Percentiles rank a stretch among this genome's conserved stretches.
These are phyloP conservation scores for Neocucurbitaria cava DNA, from an alignment of 2,329 filamentous ascomycete genomes.

Conservation along the genomic window DNA sequence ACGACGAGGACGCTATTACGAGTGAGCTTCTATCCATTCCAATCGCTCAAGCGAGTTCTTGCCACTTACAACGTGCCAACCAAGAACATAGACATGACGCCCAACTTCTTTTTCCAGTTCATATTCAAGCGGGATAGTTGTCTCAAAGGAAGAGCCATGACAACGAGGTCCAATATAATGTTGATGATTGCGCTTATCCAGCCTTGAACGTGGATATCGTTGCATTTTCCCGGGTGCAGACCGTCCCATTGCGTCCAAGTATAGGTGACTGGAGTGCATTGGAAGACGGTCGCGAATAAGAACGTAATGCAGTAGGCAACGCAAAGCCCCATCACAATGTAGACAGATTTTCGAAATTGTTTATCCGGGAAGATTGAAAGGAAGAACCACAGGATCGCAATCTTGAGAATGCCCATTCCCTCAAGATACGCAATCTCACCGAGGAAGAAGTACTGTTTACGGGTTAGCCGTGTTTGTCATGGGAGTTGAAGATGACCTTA, in stretches of 20 bases:
- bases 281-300: conserved; percentile 57
- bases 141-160: conserved; percentile 43
- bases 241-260: conserved; percentile 55
- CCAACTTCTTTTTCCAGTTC: conserved; percentile 41
- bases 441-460: conserved; percentile 16
- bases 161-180: conserved; percentile 35
- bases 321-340: conserved; percentile 32
- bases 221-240: conserved; percentile 36
- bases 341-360: conserved; percentile 33
- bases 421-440: conserved; percentile 47
- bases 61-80: conserved; percentile 47
- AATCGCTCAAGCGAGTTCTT: not conserved
- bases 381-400: conserved; percentile 46
- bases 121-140: conserved; percentile 41
- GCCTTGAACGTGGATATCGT: conserved; percentile 41
- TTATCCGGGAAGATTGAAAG: conserved; percentile 44
- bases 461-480: no score
- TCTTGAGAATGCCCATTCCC: conserved; percentile 38
- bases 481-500: no score
- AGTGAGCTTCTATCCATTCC: not conserved
- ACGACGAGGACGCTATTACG: conserved; percentile 50
- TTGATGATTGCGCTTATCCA: conserved; percentile 43
- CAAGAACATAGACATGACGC: conserved; percentile 47
- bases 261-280: conserved; percentile 57
- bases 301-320: conserved; percentile 49